Percentiles rank a stretch among this genome's conserved stretches.
These are phyloP conservation scores for Leccinum obscurum DNA, from an alignment of 768 basidiomycete genomes.

Conservation along the genomic window DNA sequence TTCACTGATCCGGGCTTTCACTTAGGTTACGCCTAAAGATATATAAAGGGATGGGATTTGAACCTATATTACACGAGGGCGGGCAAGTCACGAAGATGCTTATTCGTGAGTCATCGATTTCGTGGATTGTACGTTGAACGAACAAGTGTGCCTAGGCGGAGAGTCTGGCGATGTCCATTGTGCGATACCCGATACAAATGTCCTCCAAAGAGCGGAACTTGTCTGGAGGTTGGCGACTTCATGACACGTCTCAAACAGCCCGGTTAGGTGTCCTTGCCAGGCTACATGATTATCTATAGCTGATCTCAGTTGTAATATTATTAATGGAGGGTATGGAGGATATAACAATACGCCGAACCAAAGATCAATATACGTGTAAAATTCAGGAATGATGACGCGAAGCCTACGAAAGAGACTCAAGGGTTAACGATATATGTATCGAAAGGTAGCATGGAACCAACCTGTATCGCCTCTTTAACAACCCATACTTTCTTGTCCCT, in stretches of 20 bases:
- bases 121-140: neutral
- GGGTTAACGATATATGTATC: neutral
- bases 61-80: slow-evolving; percentile 57
- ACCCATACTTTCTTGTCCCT: slow-evolving; percentile 76
- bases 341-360: slow-evolving; percentile 8
- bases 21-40: slow-evolving; percentile 64
- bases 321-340: slow-evolving; percentile 5
- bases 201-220: slow-evolving; percentile 30
- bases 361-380: neutral
- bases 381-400: slow-evolving; percentile 10
- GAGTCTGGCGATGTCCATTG: slow-evolving; percentile 43
- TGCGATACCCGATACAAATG: slow-evolving; percentile 28
- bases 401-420: slow-evolving; percentile 10
- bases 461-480: slow-evolving; percentile 42
- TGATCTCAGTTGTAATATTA: slow-evolving; percentile 2
- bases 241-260: slow-evolving; percentile 16
- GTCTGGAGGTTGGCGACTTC: slow-evolving; percentile 39
- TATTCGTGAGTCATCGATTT: slow-evolving; percentile 51
- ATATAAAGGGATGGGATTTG: slow-evolving; percentile 72
- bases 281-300: neutral
- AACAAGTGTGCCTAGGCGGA: slow-evolving; percentile 39
- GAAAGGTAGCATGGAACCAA: neutral
- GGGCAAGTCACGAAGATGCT: slow-evolving; percentile 60
- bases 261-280: neutral
- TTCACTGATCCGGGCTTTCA: slow-evolving; percentile 4